A percentile compares a stretch with the other conserved stretches of the same genome.
These are phyloP conservation scores for Arabidopsis hybrid DNA, from an alignment of 441 rosid genomes.

Conservation along the genomic window DNA sequence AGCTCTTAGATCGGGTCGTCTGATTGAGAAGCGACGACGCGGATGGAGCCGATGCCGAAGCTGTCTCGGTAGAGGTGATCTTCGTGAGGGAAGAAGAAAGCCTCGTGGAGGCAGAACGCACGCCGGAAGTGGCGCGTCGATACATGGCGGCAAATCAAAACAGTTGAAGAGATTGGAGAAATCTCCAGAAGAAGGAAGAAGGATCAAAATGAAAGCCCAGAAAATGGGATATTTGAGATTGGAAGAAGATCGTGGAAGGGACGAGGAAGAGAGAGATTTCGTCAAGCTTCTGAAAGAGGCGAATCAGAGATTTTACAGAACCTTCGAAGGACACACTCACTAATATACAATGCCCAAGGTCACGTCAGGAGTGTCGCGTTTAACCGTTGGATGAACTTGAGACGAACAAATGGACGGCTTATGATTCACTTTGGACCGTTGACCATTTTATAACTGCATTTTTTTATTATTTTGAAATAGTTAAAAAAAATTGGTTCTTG, in stretches of 20 bases:
- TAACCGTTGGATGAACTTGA: constrained; percentile 33
- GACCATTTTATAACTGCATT: constrained; percentile 9
- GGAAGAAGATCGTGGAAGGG: constrained; percentile 28
- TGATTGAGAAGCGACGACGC: constrained; percentile 39
- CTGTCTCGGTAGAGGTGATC: constrained; percentile 34
- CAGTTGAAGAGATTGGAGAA: not conserved
- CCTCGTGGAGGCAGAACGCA: constrained; percentile 49
- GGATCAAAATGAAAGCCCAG: constrained; percentile 8
- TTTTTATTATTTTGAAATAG: not conserved
- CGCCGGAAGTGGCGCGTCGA: constrained; percentile 49
- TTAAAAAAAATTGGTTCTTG: not conserved
- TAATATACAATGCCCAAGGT: constrained; percentile 25
- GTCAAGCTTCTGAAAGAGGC: constrained; percentile 5
- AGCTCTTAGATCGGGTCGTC: constrained; percentile 52
- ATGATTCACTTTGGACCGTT: not conserved
- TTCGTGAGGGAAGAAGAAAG: constrained; percentile 48
- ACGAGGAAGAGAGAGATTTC: constrained; percentile 28
- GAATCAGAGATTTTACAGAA: not conserved
- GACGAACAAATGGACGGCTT: constrained; percentile 9
- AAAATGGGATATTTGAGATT: constrained; percentile 8
- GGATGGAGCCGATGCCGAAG: constrained; percentile 37
- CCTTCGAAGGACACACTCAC: not conserved
- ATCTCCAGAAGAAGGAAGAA: constrained; percentile 4
- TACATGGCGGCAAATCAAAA: constrained; percentile 43
- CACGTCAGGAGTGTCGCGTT: constrained; percentile 1